A percentile compares a stretch with the other conserved stretches of the same genome.
Conservation (phyloP, 305 asterid species). For the Rubia tinctorum region DNA sequence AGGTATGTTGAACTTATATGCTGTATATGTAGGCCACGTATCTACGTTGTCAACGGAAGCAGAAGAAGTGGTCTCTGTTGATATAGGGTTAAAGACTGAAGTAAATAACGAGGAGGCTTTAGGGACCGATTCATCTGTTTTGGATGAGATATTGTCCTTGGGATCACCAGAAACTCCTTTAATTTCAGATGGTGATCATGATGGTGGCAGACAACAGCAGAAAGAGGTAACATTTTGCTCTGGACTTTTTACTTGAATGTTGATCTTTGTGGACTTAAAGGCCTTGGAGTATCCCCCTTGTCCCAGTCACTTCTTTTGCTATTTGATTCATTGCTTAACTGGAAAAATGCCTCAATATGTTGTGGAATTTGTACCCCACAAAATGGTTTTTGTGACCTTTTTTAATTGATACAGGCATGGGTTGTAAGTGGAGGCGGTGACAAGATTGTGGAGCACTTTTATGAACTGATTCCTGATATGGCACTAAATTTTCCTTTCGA, state of each 20-base stretch:
- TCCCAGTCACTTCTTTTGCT: neutral
- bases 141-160: conserved; percentile 75
- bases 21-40: conserved; percentile 33
- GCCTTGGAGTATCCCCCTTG: neutral
- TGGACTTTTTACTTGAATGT: neutral
- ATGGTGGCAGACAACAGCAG: conserved; percentile 37
- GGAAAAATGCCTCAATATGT: neutral
- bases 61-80: conserved; percentile 31
- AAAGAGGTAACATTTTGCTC: conserved; percentile 50
- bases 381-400: conserved; percentile 5
- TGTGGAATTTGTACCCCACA: conserved; percentile 1
- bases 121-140: conserved; percentile 41
- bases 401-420: conserved; percentile 60
- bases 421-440: conserved; percentile 62
- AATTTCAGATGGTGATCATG: conserved; percentile 42
- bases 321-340: neutral
- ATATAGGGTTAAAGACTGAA: conserved; percentile 41
- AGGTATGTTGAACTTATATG: conserved; percentile 19
- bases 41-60: conserved; percentile 35
- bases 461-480: conserved; percentile 94
- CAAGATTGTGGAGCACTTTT: conserved; percentile 63
- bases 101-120: conserved; percentile 34
- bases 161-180: conserved; percentile 41
- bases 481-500: conserved; percentile 90
- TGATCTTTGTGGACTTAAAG: neutral